Percentiles rank a stretch among this genome's conserved stretches.
These are phyloP conservation scores for Diaporthe amygdali DNA, from an alignment of 2,329 filamentous ascomycete species.

Conservation along the genomic window DNA sequence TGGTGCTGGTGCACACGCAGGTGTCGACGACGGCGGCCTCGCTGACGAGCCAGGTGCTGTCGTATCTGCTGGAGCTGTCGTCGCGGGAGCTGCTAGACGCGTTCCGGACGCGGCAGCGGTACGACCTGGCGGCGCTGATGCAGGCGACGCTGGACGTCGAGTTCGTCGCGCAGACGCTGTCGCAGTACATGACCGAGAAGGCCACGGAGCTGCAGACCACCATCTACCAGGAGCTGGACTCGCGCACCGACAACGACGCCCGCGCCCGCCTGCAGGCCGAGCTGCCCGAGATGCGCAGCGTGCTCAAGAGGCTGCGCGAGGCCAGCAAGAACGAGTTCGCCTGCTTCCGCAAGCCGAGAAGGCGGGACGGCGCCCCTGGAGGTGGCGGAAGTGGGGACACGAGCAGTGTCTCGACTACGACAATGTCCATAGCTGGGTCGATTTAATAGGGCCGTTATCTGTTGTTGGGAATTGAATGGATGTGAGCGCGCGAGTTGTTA, in stretches of 20 bases:
- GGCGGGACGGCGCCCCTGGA: constrained; percentile 12
- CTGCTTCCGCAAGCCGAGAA: constrained; percentile 75
- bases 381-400: constrained; percentile 1
- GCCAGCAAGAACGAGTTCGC: constrained; percentile 84
- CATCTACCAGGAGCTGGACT: constrained; percentile 91
- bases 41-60: constrained; percentile 81
- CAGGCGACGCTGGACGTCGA: constrained; percentile 98
- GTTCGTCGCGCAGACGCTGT: constrained; percentile 93
- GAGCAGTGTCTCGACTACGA: constrained; percentile 16
- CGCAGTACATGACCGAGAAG: constrained; percentile 84
- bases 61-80: constrained; percentile 83
- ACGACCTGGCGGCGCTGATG: constrained; percentile 83
- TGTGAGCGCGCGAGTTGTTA: neutral
- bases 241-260: constrained; percentile 86
- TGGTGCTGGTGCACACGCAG: constrained; percentile 92
- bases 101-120: constrained; percentile 71
- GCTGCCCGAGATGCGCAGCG: constrained; percentile 84
- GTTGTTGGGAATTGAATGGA: neutral
- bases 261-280: constrained; percentile 82
- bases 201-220: constrained; percentile 83
- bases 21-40: constrained; percentile 79
- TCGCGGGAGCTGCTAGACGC: constrained; percentile 81
- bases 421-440: constrained; percentile 20
- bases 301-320: constrained; percentile 84
- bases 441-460: neutral